Evolutionary conservation across 148 eudicot genomes (phyloP).

Genomic region (Silene conica): DNA sequence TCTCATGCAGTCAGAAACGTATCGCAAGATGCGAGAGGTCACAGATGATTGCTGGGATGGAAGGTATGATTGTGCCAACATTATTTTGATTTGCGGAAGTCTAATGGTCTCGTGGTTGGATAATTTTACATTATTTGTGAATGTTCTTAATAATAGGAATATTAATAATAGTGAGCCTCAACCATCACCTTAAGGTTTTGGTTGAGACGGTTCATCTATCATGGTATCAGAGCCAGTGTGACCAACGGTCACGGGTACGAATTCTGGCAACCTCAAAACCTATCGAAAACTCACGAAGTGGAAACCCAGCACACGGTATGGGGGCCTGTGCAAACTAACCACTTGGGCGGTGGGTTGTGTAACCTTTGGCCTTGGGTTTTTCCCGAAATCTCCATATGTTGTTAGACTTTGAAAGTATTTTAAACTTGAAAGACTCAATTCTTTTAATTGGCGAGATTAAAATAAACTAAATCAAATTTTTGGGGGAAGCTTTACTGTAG

Average conservation of each 20-base stretch:
- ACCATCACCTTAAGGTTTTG: too few relatives aligned
- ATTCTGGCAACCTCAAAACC: too few relatives aligned
- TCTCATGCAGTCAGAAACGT: conserved; percentile 77
- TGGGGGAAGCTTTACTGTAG: background rate
- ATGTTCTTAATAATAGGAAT: conserved; percentile 9
- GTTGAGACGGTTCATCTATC: too few relatives aligned
- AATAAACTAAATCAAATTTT: background rate
- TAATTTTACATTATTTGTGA: background rate
- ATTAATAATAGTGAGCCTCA: too few relatives aligned
- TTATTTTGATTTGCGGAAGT: background rate
- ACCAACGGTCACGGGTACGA: too few relatives aligned
- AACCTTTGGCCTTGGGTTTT: background rate
- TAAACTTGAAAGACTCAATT: background rate
- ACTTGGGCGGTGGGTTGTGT: background rate
- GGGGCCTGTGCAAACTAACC: too few relatives aligned
- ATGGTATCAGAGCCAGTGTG: too few relatives aligned
- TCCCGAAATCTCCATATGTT: background rate
- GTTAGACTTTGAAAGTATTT: background rate
- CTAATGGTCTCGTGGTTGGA: background rate
- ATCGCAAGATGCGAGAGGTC: conserved; percentile 79
- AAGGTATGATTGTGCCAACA: conserved; percentile 46
- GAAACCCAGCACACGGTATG: too few relatives aligned
- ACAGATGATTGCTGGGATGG: conserved; percentile 96
- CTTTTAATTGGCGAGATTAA: background rate
- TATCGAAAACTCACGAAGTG: too few relatives aligned